A percentile compares a stretch with the other conserved stretches of the same genome.
Conservation (phyloP, 768 basidiomycete species). For the Leucosporidium scottii region DNA sequence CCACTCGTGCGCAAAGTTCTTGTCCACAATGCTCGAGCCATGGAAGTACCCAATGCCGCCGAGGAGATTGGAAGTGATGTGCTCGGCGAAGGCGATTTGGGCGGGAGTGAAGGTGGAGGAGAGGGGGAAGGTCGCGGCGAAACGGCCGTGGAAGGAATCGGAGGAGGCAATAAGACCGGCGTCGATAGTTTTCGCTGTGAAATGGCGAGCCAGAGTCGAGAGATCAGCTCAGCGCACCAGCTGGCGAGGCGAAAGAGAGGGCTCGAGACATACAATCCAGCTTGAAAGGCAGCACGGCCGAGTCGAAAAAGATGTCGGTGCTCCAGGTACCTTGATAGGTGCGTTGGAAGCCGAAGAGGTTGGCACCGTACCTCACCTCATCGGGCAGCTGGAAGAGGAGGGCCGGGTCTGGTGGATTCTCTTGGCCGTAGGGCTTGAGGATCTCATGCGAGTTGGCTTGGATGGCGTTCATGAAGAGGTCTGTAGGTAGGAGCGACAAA, state of each 20-base stretch:
- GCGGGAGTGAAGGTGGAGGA: constrained; percentile 49
- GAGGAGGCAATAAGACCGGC: constrained; percentile 62
- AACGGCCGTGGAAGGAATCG: constrained; percentile 58
- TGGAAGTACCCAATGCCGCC: constrained; percentile 95
- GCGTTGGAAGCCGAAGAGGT: constrained; percentile 82
- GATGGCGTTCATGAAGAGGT: constrained; percentile 57
- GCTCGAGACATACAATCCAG: constrained; percentile 54
- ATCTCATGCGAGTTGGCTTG: constrained; percentile 54
- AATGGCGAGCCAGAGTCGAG: too few species aligned
- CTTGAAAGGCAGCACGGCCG: constrained; percentile 44
- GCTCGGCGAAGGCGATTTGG: constrained; percentile 69
- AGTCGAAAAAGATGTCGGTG: constrained; percentile 84
- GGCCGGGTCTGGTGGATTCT: constrained; percentile 64
- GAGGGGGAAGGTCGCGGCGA: constrained; percentile 63
- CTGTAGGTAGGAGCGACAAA: constrained; percentile 43
- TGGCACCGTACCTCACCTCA: constrained; percentile 62
- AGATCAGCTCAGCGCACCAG: background rate
- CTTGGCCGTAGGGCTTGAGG: constrained; percentile 49
- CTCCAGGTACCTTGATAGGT: constrained; percentile 74
- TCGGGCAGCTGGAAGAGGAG: constrained; percentile 70
- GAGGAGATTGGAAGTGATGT: constrained; percentile 80
- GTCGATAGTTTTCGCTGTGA: constrained; percentile 58
- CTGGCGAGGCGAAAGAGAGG: background rate
- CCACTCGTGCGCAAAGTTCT: constrained; percentile 81
- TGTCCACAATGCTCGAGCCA: constrained; percentile 78